Base-by-base conservation (phyloP, 2,329 filamentous ascomycete genomes). In the Paraconiothyrium sp. region DNA sequence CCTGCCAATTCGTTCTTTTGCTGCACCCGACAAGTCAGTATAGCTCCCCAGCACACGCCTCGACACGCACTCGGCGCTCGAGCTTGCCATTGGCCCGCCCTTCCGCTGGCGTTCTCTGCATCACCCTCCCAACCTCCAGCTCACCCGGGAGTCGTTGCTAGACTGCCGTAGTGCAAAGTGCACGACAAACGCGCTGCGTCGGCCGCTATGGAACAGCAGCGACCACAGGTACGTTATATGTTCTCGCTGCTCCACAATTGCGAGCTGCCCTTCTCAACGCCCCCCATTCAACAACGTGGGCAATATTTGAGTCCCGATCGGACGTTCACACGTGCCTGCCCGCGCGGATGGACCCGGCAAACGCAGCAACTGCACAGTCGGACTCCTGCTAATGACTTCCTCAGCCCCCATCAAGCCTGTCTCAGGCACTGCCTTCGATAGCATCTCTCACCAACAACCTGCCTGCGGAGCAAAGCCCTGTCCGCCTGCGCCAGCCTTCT, bases 351-450 rank as follows among this genome's bases (percentile, higher is more conserved):
- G 20, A 47, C 41, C n/a, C 16, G 39, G 52, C n/a, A 13, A 30
- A 46, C 24, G 20, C 30, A 55, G 39, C 37, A 44, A 11, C 37
- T 34, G 3, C 52, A 46, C 39, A 24, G 5, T 24, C 20, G n/a
- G 20, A 22, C 54, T 10, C 37, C n/a, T 47, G 43, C 54, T 56
- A 56, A 56, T 27, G 27, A 37, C 30, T 27, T 9, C 54, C 43
- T 47, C 54, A 56, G 54, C 62, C 65, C 34, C 64, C 67, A 34
- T 63, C 50, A 59, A 68, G 47, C 58, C 54, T 74, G 63, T 72
- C 76, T 67, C 76, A 76, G 58, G 72, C 76, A n/a, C 72, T 79
- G 14, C 77, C 77, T 8, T 77, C 77, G 39, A 75, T 79, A 55
- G 74, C 77, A 41, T 75, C 77, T 47, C 68, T 79, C 54, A 79